Percentiles rank a stretch among this genome's conserved stretches.
Evolutionary conservation across 768 basidiomycete genomes (phyloP).

Genomic region (Pleurotus salmoneostramineus): DNA sequence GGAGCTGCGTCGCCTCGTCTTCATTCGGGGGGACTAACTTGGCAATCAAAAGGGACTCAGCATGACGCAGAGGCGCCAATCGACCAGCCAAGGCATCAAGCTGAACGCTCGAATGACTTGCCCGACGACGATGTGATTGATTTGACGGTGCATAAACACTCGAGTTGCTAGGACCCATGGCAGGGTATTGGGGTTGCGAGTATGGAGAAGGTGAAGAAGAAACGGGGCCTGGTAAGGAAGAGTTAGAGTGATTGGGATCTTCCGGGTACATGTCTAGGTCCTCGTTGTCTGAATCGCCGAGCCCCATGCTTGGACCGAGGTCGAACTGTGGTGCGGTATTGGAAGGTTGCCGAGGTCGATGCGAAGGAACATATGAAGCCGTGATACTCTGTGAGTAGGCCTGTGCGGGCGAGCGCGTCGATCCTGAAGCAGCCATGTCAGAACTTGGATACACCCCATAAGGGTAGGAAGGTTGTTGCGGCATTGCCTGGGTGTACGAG

Average conservation of each 20-base stretch:
- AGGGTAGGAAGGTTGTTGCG: slow-evolving; percentile 11
- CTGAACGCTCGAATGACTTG: background rate
- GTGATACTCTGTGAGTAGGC: background rate
- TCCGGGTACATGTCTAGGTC: slow-evolving; percentile 4
- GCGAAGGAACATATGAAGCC: background rate
- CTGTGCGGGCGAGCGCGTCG: background rate
- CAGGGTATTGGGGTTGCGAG: background rate
- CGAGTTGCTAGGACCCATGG: background rate
- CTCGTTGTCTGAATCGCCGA: slow-evolving; percentile 20
- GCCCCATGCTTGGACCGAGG: background rate
- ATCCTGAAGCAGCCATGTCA: background rate
- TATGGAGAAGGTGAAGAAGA: slow-evolving; percentile 16
- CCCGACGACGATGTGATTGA: background rate
- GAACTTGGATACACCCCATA: slow-evolving; percentile 12
- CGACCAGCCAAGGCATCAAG: slow-evolving; percentile 60
- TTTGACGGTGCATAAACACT: background rate
- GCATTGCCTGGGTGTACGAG: slow-evolving; percentile 23
- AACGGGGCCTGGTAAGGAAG: slow-evolving; percentile 19
- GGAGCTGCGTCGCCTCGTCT: slow-evolving; percentile 45
- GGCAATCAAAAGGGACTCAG: slow-evolving; percentile 66
- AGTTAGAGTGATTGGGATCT: slow-evolving; percentile 11
- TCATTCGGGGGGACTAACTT: slow-evolving; percentile 68
- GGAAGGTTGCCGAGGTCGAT: background rate
- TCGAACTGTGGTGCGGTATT: slow-evolving; percentile 9
- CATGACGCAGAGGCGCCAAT: slow-evolving; percentile 62